These are phyloP conservation scores for Pontederia crassipes DNA, from an alignment of 176 grass and related monocot genomes.

Conservation along the genomic window DNA sequence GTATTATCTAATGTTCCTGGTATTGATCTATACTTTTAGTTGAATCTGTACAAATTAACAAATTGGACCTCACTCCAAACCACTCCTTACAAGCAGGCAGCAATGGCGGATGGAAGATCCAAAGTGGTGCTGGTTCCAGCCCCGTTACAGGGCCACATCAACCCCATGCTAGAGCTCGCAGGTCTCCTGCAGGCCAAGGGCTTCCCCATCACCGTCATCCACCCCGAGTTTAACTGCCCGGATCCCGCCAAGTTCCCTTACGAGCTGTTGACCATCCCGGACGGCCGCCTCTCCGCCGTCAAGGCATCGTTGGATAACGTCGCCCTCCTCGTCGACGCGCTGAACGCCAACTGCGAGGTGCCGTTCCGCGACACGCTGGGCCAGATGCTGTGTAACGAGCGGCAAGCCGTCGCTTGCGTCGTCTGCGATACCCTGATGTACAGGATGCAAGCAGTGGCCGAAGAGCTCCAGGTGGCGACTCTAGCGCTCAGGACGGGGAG, in stretches of 20 bases:
- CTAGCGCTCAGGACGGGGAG: slow-evolving; percentile 17
- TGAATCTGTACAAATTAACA: too few species aligned
- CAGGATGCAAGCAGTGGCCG: slow-evolving; percentile 11
- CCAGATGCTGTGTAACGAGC: slow-evolving; percentile 4
- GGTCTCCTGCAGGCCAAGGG: background rate
- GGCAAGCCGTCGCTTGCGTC: slow-evolving; percentile 10
- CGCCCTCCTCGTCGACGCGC: background rate
- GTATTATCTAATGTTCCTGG: too few species aligned
- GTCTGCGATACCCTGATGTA: slow-evolving; percentile 19
- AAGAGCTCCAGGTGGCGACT: slow-evolving; percentile 8
- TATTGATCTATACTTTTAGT: too few species aligned
- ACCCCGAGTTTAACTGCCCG: background rate
- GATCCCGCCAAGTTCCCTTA: slow-evolving; percentile 13
- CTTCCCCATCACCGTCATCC: slow-evolving; percentile 23
- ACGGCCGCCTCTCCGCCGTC: background rate
- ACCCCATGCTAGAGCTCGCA: slow-evolving; percentile 23
- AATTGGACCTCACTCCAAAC: too few species aligned
- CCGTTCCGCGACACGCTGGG: slow-evolving; percentile 4
- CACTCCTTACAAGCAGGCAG: too few species aligned
- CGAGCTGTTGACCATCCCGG: slow-evolving; percentile 13
- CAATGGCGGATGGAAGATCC: too few species aligned
- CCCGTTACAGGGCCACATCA: slow-evolving; percentile 25
- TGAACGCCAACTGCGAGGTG: background rate
- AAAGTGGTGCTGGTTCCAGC: slow-evolving; percentile 13
- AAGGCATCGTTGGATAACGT: background rate